A percentile compares a stretch with the other conserved stretches of the same genome.
Conservation (phyloP, 2,329 filamentous ascomycete species). For the Penicillium sp. region DNA sequence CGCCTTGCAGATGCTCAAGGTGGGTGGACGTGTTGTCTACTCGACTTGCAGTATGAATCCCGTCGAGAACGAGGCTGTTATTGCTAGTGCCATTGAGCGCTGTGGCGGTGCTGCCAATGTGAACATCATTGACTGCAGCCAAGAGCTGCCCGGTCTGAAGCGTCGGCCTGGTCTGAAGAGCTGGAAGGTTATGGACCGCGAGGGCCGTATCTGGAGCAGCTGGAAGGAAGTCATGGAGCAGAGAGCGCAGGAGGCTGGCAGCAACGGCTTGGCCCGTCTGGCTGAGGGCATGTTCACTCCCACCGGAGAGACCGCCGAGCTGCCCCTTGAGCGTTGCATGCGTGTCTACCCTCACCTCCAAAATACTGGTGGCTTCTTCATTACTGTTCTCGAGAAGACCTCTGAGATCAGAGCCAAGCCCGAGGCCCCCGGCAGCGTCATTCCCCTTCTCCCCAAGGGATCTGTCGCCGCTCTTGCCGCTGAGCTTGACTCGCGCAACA, state of each 20-base stretch:
- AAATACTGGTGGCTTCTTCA: slow-evolving; percentile 97
- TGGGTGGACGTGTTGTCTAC: slow-evolving; percentile 91
- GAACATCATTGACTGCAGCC: slow-evolving; percentile 78
- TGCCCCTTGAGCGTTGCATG: slow-evolving; percentile 88
- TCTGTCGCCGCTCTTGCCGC: slow-evolving; percentile 40
- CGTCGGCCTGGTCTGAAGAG: slow-evolving; percentile 73
- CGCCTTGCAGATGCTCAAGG: slow-evolving; percentile 93
- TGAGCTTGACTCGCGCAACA: slow-evolving; percentile 39
- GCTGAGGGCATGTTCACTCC: slow-evolving; percentile 82
- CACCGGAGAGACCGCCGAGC: slow-evolving; percentile 55
- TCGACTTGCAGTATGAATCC: slow-evolving; percentile 99
- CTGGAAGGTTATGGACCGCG: slow-evolving; percentile 93
- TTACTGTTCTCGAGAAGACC: slow-evolving; percentile 90
- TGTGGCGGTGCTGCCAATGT: slow-evolving; percentile 84
- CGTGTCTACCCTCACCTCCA: slow-evolving; percentile 93
- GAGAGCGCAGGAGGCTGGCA: slow-evolving; percentile 58
- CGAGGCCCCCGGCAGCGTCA: slow-evolving; percentile 54
- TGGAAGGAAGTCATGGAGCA: slow-evolving; percentile 80
- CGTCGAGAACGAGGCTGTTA: slow-evolving; percentile 91
- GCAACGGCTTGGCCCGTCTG: slow-evolving; percentile 68
- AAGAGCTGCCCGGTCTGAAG: slow-evolving; percentile 74
- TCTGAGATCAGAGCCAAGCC: slow-evolving; percentile 78
- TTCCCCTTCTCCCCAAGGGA: slow-evolving; percentile 35
- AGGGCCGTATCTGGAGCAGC: slow-evolving; percentile 73
- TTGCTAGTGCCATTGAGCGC: slow-evolving; percentile 83